phyloP scores from a whole-genome alignment of 2,329 filamentous ascomycete species.

The Aspergillus piperis region DNA sequence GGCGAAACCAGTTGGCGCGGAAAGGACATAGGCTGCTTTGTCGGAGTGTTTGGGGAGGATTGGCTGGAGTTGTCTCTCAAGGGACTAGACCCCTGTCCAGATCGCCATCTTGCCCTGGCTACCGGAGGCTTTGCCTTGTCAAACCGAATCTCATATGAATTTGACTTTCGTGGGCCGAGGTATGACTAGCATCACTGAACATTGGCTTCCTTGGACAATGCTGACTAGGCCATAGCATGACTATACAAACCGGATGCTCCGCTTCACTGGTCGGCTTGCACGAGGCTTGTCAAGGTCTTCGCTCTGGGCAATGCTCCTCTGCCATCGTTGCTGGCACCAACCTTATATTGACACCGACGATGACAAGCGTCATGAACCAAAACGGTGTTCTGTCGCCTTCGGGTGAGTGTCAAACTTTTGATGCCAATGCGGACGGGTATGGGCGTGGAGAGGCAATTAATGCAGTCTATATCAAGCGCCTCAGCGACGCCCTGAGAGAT shows the following conservation, averaged over 20 bases:
- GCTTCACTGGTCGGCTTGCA: conserved; percentile 36
- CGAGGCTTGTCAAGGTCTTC: conserved; percentile 22
- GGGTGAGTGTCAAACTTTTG: conserved; percentile 31
- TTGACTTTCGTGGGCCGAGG: conserved; percentile 12
- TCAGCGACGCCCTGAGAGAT: conserved; percentile 23
- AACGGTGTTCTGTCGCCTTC: conserved; percentile 38
- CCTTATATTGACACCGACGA: conserved; percentile 34
- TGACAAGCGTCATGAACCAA: conserved; percentile 30
- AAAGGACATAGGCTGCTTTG: conserved; percentile 31
- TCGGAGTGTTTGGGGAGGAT: conserved; percentile 29
- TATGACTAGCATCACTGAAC: neutral
- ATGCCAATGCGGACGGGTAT: conserved; percentile 34
- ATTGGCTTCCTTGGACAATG: neutral
- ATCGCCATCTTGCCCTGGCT: conserved; percentile 6
- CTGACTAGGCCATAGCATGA: neutral
- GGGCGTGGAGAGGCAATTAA: conserved; percentile 35
- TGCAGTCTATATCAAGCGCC: conserved; percentile 34
- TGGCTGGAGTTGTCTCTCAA: conserved; percentile 23
- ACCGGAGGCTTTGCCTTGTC: conserved; percentile 11
- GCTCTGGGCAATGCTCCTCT: conserved; percentile 17
- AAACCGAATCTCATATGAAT: conserved; percentile 15
- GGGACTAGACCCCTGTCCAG: conserved; percentile 7
- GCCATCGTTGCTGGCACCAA: conserved; percentile 40
- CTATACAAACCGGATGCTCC: conserved; percentile 39
- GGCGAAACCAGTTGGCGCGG: conserved; percentile 33